Percentiles rank a stretch among this genome's conserved stretches.
phyloP scores from a whole-genome alignment of 257 asterid species.

The Gardenia jasminoides region DNA sequence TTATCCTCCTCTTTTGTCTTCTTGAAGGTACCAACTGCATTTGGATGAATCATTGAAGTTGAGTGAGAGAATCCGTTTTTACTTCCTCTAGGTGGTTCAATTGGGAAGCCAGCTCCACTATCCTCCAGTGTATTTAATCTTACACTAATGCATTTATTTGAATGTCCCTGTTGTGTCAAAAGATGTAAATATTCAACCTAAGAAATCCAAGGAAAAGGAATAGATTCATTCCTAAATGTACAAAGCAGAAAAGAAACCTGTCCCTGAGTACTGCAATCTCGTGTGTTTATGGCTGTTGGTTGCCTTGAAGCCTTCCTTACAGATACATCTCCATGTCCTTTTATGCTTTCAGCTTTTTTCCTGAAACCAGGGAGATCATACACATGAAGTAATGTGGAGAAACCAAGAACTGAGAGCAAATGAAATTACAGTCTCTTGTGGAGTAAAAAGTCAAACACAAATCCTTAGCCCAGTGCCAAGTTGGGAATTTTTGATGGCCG shows the following conservation, averaged over 20 bases:
- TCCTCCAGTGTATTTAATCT: constrained; percentile 49
- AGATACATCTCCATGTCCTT: constrained; percentile 32
- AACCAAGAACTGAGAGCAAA: neutral
- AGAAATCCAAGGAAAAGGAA: neutral
- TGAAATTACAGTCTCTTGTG: neutral
- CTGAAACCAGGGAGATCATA: constrained; percentile 21
- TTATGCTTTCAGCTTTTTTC: constrained; percentile 33
- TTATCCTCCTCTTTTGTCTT: constrained; percentile 40
- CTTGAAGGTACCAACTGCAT: constrained; percentile 43
- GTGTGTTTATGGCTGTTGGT: constrained; percentile 19
- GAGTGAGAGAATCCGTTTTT: constrained; percentile 50
- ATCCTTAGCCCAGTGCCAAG: neutral
- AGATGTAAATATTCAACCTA: neutral
- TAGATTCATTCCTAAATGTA: neutral
- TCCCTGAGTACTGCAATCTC: constrained; percentile 27
- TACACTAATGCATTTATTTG: constrained; percentile 42
- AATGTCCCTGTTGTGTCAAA: constrained; percentile 28
- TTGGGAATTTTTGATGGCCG: neutral
- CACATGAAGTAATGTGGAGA: neutral
- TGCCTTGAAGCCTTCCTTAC: constrained; percentile 24
- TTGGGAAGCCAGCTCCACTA: constrained; percentile 57
- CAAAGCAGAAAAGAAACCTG: constrained; percentile 34
- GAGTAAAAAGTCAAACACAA: neutral
- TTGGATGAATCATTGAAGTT: constrained; percentile 67
- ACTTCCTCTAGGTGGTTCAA: constrained; percentile 55